A percentile compares a stretch with the other conserved stretches of the same genome.
Evolutionary conservation across 331 rosid species (phyloP).

Genomic region (Pyrus hybrid): DNA sequence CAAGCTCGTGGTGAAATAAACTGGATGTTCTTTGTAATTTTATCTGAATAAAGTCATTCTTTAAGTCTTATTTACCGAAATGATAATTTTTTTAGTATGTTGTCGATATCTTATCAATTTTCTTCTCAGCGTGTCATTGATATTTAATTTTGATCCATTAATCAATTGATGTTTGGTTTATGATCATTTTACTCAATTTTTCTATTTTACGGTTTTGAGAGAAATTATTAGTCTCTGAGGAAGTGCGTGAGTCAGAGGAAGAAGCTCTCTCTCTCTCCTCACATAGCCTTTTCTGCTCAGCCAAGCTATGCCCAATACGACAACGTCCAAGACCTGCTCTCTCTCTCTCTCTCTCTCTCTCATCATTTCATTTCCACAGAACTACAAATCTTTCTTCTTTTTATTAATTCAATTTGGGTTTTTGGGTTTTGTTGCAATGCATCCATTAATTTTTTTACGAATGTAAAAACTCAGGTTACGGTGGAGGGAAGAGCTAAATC

Average conservation of each 20-base stretch:
- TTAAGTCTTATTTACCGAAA: no score
- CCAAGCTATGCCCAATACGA: constrained; percentile 40
- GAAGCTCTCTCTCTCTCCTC: constrained; percentile 14
- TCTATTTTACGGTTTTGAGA: no score
- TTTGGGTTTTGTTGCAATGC: neutral
- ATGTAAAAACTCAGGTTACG: constrained; percentile 41
- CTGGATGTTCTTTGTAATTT: no score
- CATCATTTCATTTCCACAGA: neutral
- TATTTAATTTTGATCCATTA: no score
- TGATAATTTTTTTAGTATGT: no score
- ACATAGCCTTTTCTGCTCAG: constrained; percentile 48
- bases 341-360: neutral
- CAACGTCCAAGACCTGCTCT: constrained; percentile 38
- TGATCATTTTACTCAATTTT: no score
- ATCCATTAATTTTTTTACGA: neutral
- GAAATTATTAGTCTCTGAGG: no score
- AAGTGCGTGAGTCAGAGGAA: neutral
- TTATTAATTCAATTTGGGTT: neutral
- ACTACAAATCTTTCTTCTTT: neutral
- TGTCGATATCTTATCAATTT: no score
- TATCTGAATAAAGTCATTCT: no score
- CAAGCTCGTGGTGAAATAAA: no score
- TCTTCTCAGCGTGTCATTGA: no score
- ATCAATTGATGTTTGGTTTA: no score
- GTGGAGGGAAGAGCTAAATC: constrained; percentile 85